Evolutionary conservation across 164 flowering plant species (phyloP).

Genomic region (Nelumbo lutea): DNA sequence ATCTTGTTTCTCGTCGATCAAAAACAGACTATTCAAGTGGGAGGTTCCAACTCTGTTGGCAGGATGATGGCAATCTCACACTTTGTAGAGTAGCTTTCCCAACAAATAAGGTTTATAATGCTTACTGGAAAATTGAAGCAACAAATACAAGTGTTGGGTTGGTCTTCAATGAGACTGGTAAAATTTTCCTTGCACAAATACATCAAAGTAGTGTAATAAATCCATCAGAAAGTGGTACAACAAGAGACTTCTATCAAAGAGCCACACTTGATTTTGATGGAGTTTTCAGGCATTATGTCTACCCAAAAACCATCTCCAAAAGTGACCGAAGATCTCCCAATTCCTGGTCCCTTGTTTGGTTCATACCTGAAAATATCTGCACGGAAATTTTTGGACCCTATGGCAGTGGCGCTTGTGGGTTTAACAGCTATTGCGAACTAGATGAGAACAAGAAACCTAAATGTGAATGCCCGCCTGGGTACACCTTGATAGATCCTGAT

Average conservation of each 20-base stretch:
- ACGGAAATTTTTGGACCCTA: neutral
- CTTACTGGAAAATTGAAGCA: neutral
- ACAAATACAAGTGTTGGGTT: neutral
- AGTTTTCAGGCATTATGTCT: conserved; percentile 17
- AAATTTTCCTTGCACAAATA: neutral
- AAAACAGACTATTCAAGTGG: conserved; percentile 25
- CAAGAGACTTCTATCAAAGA: neutral
- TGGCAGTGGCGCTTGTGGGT: neutral
- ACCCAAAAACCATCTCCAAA: conserved; percentile 11
- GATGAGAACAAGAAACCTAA: neutral
- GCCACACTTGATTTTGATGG: conserved; percentile 23
- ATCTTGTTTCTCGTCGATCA: conserved; percentile 14
- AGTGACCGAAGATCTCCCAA: neutral
- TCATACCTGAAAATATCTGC: conserved; percentile 16
- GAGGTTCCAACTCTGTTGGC: conserved; percentile 12
- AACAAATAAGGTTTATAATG: neutral
- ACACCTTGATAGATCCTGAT: conserved; percentile 2
- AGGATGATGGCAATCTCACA: too few species aligned
- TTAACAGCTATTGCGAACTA: too few species aligned
- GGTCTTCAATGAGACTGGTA: conserved; percentile 4
- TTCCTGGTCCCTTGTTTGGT: conserved; percentile 13
- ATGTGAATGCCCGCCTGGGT: neutral
- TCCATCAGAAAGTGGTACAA: neutral
- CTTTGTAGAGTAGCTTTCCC: too few species aligned
- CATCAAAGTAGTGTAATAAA: neutral